phyloP scores from a whole-genome alignment of 225 moss, liverwort and hornwort genomes.

The Neckera pumila region DNA sequence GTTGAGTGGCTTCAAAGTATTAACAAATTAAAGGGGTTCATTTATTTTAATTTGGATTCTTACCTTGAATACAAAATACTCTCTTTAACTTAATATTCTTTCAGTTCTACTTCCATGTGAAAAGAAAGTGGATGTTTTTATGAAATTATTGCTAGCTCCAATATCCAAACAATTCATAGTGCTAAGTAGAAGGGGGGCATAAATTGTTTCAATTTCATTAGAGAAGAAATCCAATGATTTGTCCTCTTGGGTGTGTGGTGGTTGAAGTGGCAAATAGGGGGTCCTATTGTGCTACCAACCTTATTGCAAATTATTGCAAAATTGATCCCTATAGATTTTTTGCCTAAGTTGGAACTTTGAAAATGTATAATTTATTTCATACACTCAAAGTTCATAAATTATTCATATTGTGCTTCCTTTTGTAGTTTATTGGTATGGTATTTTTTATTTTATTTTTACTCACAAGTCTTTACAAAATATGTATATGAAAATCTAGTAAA shows the following conservation, averaged over 20 bases:
- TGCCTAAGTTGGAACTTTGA: background rate
- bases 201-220: background rate
- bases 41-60: too few relatives aligned
- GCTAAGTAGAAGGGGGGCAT: background rate
- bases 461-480: rapidly evolving
- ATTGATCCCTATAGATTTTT: background rate
- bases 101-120: background rate
- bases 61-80: too few relatives aligned
- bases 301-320: background rate
- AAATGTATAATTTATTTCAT: background rate
- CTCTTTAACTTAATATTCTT: background rate
- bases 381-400: background rate
- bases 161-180: background rate
- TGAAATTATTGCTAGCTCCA: background rate
- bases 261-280: rapidly evolving
- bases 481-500: background rate
- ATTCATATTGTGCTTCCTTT: background rate
- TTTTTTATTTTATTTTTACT: background rate
- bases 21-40: too few relatives aligned
- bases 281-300: rapidly evolving
- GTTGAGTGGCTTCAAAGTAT: background rate
- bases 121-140: background rate
- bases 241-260: rapidly evolving
- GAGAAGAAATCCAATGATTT: background rate
- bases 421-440: too few relatives aligned